phyloP scores from a whole-genome alignment of 306 rosid species.

The Quercus glauca region DNA sequence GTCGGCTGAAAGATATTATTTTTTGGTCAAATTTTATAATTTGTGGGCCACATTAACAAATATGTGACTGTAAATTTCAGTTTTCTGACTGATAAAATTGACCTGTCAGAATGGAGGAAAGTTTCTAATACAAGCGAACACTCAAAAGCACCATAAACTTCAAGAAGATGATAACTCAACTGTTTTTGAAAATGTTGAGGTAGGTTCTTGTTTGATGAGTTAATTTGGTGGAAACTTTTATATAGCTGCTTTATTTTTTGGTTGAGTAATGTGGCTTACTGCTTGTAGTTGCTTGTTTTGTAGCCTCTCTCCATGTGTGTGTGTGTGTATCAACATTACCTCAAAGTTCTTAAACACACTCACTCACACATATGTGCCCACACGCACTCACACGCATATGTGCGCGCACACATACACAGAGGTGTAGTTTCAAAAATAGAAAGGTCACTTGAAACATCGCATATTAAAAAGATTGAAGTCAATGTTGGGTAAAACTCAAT shows the following conservation, averaged over 20 bases:
- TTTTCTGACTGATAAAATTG: background rate
- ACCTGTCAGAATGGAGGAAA: constrained; percentile 50
- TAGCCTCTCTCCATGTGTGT: background rate
- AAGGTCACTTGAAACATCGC: too few species aligned
- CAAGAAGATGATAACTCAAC: constrained; percentile 46
- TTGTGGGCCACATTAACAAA: background rate
- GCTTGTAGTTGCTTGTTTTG: background rate
- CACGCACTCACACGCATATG: background rate
- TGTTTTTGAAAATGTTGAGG: constrained; percentile 67
- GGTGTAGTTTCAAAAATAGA: too few species aligned
- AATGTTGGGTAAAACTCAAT: too few species aligned
- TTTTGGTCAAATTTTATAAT: background rate
- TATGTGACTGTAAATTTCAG: background rate
- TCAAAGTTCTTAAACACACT: background rate
- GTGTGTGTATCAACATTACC: too few species aligned
- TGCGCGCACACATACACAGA: too few species aligned
- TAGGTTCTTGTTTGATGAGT: constrained; percentile 35
- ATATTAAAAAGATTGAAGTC: too few species aligned
- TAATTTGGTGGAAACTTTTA: background rate
- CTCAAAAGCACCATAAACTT: constrained; percentile 72
- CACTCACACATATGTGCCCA: background rate
- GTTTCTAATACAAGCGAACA: constrained; percentile 90
- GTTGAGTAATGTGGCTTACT: background rate
- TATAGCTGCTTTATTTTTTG: constrained; percentile 1
- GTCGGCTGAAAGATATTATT: background rate